Percentiles rank a stretch among this genome's conserved stretches.
phyloP scores from a whole-genome alignment of 805 yeast genomes.

The Candida quercuum region DNA sequence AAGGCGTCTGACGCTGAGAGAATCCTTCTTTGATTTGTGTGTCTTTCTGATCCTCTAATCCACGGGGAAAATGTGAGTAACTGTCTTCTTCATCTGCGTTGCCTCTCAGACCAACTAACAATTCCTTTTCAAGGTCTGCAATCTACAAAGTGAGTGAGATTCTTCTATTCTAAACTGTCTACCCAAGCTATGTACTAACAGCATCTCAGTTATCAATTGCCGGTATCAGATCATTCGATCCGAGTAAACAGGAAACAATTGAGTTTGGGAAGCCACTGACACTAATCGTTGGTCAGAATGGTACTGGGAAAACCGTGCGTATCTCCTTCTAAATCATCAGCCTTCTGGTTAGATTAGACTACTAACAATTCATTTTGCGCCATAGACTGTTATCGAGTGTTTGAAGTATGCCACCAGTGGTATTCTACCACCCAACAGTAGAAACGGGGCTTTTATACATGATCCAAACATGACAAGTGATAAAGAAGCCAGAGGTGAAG shows the following conservation, averaged over 20 bases:
- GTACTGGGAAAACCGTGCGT: constrained; percentile 81
- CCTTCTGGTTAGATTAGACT: background rate
- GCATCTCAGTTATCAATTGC: constrained; percentile 54
- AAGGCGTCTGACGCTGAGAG: no score
- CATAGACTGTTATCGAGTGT: constrained; percentile 81
- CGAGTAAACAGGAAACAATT: constrained; percentile 78
- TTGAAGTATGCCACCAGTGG: constrained; percentile 93
- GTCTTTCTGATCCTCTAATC: no score
- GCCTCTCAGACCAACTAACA: background rate
- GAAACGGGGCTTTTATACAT: constrained; percentile 93
- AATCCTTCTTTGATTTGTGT: no score
- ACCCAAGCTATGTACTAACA: no score
- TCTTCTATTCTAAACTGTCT: background rate
- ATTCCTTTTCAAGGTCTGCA: constrained; percentile 16
- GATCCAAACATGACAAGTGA: constrained; percentile 83
- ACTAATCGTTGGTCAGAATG: constrained; percentile 91
- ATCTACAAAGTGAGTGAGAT: constrained; percentile 17
- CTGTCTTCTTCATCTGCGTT: no score
- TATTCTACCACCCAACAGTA: constrained; percentile 89
- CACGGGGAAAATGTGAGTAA: no score
- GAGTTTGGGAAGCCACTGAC: constrained; percentile 90
- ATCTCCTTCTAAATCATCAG: no score
- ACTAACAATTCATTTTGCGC: constrained; percentile 1
- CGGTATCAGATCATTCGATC: constrained; percentile 89
- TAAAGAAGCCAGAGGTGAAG: constrained; percentile 80